Evolutionary conservation across 1,284 basidiomycete genomes (phyloP).

Genomic region (Boletus semigastroideus): DNA sequence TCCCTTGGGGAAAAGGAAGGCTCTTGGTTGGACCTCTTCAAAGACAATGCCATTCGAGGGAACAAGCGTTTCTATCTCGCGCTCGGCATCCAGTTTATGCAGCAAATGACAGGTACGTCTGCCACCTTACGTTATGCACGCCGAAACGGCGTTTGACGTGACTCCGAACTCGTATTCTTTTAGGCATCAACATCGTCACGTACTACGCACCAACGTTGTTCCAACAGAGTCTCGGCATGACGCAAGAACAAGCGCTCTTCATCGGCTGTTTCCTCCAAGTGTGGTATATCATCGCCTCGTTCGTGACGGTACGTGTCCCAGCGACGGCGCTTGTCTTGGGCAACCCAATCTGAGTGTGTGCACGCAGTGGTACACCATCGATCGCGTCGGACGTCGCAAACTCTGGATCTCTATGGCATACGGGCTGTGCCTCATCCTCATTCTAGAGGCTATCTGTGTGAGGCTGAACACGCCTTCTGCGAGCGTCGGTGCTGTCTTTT

Average conservation of each 20-base stretch:
- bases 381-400: conserved; percentile 17
- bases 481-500: conserved; percentile 14
- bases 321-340: neutral
- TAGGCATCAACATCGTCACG: conserved; percentile 19
- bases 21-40: conserved; percentile 15
- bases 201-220: conserved; percentile 18
- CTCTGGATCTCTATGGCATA: conserved; percentile 19
- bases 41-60: conserved; percentile 10
- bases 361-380: conserved; percentile 15
- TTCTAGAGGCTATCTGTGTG: conserved; percentile 14
- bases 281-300: conserved; percentile 16
- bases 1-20: conserved; percentile 9
- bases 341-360: neutral
- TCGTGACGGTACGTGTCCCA: conserved; percentile 9
- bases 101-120: conserved; percentile 15
- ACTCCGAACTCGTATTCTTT: neutral
- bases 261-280: conserved; percentile 16
- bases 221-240: conserved; percentile 12
- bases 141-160: neutral
- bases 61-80: conserved; percentile 17
- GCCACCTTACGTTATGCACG: neutral
- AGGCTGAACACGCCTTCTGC: conserved; percentile 9
- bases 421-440: conserved; percentile 12
- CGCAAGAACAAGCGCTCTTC: conserved; percentile 14
- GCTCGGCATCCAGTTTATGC: conserved; percentile 19